phyloP scores from a whole-genome alignment of 768 basidiomycete genomes.

The Gymnopilus junonius region DNA sequence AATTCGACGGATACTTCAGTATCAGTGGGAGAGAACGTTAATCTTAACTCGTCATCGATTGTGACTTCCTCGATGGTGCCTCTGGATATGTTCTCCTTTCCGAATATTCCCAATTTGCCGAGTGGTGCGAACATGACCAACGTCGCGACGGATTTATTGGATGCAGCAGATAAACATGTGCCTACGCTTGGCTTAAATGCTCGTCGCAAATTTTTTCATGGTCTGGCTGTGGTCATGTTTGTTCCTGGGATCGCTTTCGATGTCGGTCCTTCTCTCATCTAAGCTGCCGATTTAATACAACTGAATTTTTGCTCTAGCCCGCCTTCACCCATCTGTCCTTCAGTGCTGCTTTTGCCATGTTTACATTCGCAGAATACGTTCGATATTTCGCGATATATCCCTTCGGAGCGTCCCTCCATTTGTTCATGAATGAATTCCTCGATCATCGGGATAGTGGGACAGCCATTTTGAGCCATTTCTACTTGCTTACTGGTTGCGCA shows the following conservation, averaged over 20 bases:
- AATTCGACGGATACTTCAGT: constrained; percentile 2
- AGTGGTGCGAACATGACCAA: constrained; percentile 49
- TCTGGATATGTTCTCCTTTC: constrained; percentile 46
- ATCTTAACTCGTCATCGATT: not conserved
- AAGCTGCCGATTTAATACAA: constrained; percentile 16
- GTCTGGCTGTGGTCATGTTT: constrained; percentile 94
- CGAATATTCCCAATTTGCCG: constrained; percentile 55
- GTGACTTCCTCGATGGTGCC: constrained; percentile 24
- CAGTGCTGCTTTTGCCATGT: constrained; percentile 92
- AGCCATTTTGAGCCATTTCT: constrained; percentile 97
- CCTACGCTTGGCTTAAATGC: constrained; percentile 91
- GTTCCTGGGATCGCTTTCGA: constrained; percentile 92
- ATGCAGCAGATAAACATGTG: constrained; percentile 89
- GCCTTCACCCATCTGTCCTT: constrained; percentile 96
- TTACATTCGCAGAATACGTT: constrained; percentile 96
- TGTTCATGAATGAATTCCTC: constrained; percentile 97
- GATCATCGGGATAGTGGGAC: constrained; percentile 95
- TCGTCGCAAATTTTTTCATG: constrained; percentile 96
- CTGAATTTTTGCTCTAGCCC: constrained; percentile 58
- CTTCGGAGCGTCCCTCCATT: constrained; percentile 88
- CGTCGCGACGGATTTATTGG: constrained; percentile 69
- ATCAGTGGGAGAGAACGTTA: constrained; percentile 1
- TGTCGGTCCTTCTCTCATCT: constrained; percentile 52
- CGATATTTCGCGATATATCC: constrained; percentile 99
- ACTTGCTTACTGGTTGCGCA: constrained; percentile 94